A percentile compares a stretch with the other conserved stretches of the same genome.
These are phyloP conservation scores for Colletotrichum musae DNA, from an alignment of 2,329 filamentous ascomycete genomes.

Conservation along the genomic window DNA sequence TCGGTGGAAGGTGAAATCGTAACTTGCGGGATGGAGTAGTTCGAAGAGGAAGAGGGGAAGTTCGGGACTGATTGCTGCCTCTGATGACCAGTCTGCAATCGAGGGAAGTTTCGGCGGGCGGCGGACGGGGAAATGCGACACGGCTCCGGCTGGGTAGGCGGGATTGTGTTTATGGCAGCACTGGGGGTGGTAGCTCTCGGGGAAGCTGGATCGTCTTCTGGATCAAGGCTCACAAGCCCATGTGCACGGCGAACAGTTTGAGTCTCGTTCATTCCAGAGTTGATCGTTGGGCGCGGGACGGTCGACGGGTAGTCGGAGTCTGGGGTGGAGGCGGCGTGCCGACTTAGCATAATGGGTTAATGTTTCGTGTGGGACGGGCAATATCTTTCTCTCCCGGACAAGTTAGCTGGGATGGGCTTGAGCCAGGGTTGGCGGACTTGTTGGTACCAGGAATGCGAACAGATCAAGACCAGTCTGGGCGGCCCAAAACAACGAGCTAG, in stretches of 20 bases:
- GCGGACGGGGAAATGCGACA: constrained; percentile 26
- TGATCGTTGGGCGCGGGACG: constrained; percentile 40
- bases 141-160: constrained; percentile 35
- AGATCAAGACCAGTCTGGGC: constrained; percentile 10
- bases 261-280: constrained; percentile 37
- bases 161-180: constrained; percentile 29
- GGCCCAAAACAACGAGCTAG: constrained; percentile 9
- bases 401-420: constrained; percentile 28
- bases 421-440: constrained; percentile 15
- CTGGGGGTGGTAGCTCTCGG: constrained; percentile 31
- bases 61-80: constrained; percentile 55
- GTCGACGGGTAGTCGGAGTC: constrained; percentile 46
- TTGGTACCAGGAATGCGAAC: constrained; percentile 26
- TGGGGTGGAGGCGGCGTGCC: constrained; percentile 45
- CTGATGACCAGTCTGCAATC: constrained; percentile 44
- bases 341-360: constrained; percentile 56
- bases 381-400: constrained; percentile 30
- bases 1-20: constrained; percentile 45
- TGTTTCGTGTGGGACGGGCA: constrained; percentile 50
- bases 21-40: constrained; percentile 24
- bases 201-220: constrained; percentile 23
- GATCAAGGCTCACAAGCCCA: constrained; percentile 30
- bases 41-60: constrained; percentile 49
- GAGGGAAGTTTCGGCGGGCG: constrained; percentile 27
- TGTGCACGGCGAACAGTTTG: constrained; percentile 36